phyloP scores from a whole-genome alignment of 345 rosid genomes.

The Eutrema japonicum region DNA sequence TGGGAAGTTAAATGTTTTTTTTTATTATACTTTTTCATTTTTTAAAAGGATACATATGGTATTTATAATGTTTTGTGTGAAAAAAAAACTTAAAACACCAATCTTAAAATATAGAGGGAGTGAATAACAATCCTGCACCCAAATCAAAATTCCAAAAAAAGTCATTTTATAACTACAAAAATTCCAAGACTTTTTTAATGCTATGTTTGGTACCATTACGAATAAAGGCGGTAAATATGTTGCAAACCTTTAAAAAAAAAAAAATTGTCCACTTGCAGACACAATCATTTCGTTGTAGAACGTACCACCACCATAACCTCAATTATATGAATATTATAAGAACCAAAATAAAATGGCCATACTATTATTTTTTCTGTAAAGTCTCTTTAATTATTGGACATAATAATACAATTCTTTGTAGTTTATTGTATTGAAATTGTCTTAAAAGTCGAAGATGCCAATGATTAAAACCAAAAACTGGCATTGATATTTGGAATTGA shows the following conservation, averaged over 20 bases:
- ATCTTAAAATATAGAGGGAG: neutral
- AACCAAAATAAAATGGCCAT: constrained; percentile 17
- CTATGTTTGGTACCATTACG: constrained; percentile 41
- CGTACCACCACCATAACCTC: constrained; percentile 42
- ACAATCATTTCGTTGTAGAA: constrained; percentile 72
- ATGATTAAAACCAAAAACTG: constrained; percentile 41
- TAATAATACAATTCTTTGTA: constrained; percentile 26
- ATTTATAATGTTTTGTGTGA: neutral
- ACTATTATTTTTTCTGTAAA: constrained; percentile 7
- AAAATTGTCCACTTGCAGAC: constrained; percentile 69
- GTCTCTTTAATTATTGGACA: constrained; percentile 34
- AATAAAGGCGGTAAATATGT: constrained; percentile 21
- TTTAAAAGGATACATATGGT: neutral
- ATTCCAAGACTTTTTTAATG: constrained; percentile 29
- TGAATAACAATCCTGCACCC: neutral
- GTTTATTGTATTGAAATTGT: constrained; percentile 29
- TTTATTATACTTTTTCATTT: neutral
- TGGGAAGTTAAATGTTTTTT: neutral
- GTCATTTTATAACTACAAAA: constrained; percentile 4
- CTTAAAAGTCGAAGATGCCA: constrained; percentile 34
- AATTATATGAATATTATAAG: constrained; percentile 27
- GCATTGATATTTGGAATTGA: constrained; percentile 40
- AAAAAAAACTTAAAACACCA: neutral
- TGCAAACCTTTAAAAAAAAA: too few species aligned
- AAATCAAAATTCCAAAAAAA: constrained; percentile 8